Conservation (phyloP, 169 alveolate genomes). For the Plasmodium billcollinsi region DNA sequence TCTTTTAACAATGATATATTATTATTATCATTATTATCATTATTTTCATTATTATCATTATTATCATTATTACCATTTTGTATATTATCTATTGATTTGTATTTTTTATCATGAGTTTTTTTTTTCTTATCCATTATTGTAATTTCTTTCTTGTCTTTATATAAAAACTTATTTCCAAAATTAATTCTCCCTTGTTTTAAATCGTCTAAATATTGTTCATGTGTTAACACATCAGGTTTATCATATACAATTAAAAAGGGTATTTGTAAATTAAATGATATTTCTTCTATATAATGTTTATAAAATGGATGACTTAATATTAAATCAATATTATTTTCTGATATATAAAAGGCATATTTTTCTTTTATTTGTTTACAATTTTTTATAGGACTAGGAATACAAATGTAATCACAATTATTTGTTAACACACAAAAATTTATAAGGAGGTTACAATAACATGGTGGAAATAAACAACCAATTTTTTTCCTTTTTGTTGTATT, state of each 20-base stretch:
- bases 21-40: not conserved
- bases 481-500: not conserved
- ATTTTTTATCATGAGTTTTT: not conserved
- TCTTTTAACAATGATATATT: not conserved
- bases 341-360: constrained; percentile 57
- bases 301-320: constrained; percentile 76
- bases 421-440: constrained; percentile 54
- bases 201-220: constrained; percentile 69
- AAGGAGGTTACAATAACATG: constrained; percentile 69
- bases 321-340: constrained; percentile 70
- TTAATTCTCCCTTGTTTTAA: constrained; percentile 41
- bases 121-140: too few species aligned
- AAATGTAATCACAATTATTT: constrained; percentile 64
- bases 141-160: not conserved
- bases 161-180: constrained; percentile 19
- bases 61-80: not conserved
- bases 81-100: not conserved
- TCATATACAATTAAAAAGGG: constrained; percentile 73
- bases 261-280: constrained; percentile 55
- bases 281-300: constrained; percentile 74
- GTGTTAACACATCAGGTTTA: constrained; percentile 68
- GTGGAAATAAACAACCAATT: constrained; percentile 69
- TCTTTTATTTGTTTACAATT: constrained; percentile 65
- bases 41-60: not conserved
- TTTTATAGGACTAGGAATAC: constrained; percentile 72